Conservation (phyloP, 805 yeast genomes). For the Brettanomyces custersianus region DNA sequence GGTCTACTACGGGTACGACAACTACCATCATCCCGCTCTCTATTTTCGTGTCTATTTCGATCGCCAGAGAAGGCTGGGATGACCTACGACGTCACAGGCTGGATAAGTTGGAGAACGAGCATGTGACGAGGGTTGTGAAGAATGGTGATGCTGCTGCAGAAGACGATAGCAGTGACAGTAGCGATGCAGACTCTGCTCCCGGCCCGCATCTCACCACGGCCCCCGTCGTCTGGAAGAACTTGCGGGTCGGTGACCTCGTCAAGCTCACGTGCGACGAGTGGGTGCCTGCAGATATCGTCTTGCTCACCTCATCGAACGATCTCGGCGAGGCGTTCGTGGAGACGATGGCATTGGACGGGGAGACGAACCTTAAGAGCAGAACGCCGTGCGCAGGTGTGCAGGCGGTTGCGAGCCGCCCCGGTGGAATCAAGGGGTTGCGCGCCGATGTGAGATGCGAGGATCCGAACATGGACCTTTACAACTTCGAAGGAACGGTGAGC, state of each 20-base stretch:
- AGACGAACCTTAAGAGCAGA: slow-evolving; percentile 79
- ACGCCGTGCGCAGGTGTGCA: slow-evolving; percentile 58
- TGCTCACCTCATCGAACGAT: slow-evolving; percentile 62
- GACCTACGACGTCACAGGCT: slow-evolving; percentile 81
- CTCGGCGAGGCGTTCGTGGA: slow-evolving; percentile 67
- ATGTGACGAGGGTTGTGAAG: slow-evolving; percentile 33
- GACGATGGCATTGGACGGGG: slow-evolving; percentile 97
- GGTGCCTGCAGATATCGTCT: slow-evolving; percentile 85
- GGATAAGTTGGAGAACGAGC: slow-evolving; percentile 78
- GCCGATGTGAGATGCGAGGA: slow-evolving; percentile 70
- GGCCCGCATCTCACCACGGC: slow-evolving; percentile 11
- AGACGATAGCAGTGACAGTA: not conserved
- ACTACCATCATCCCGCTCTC: slow-evolving; percentile 88
- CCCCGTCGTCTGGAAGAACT: slow-evolving; percentile 55
- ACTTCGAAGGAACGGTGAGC: slow-evolving; percentile 72
- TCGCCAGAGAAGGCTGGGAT: slow-evolving; percentile 88
- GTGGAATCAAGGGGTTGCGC: slow-evolving; percentile 38
- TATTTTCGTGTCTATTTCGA: slow-evolving; percentile 81
- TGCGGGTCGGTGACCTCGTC: slow-evolving; percentile 83
- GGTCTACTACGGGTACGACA: slow-evolving; percentile 95
- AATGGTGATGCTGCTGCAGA: not conserved
- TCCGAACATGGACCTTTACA: slow-evolving; percentile 86
- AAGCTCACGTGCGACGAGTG: slow-evolving; percentile 72
- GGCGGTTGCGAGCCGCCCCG: slow-evolving; percentile 38
- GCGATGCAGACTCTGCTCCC: slow-evolving; percentile 9